Evolutionary conservation across 2,329 filamentous ascomycete species (phyloP).

Genomic region (Alternaria sp.): DNA sequence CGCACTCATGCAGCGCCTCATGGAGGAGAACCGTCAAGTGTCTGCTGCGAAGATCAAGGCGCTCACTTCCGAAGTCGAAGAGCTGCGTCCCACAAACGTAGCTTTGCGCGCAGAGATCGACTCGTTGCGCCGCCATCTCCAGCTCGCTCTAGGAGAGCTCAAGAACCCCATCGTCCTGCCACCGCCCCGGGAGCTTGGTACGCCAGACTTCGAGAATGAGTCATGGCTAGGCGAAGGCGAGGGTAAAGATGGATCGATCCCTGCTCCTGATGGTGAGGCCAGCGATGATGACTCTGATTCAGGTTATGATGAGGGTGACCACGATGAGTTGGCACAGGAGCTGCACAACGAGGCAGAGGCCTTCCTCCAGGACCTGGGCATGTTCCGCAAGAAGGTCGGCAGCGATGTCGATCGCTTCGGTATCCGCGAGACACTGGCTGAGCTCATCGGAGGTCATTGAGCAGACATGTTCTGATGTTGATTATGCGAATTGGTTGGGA

Average conservation of each 20-base stretch:
- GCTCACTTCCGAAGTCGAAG: constrained; percentile 63
- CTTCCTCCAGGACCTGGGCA: constrained; percentile 76
- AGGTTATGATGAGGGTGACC: constrained; percentile 66
- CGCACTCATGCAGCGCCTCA: constrained; percentile 86
- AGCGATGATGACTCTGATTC: constrained; percentile 49
- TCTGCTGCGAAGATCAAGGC: constrained; percentile 93
- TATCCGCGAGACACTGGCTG: constrained; percentile 26
- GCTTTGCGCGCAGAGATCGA: constrained; percentile 77
- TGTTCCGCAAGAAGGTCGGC: constrained; percentile 85
- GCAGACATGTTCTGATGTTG: not conserved
- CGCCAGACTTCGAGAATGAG: constrained; percentile 42
- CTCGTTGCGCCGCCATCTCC: constrained; percentile 83
- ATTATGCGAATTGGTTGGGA: not conserved
- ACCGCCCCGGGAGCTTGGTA: constrained; percentile 34
- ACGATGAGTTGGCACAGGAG: constrained; percentile 62
- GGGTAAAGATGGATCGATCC: constrained; percentile 30
- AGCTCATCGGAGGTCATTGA: constrained; percentile 20
- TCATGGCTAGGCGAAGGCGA: constrained; percentile 37
- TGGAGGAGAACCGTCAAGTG: constrained; percentile 92
- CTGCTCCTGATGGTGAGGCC: constrained; percentile 42
- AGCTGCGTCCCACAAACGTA: constrained; percentile 57
- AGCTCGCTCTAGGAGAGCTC: constrained; percentile 81
- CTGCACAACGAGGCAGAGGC: constrained; percentile 86
- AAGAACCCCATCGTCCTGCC: constrained; percentile 85
- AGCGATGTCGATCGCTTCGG: constrained; percentile 76